Base-by-base conservation (phyloP, 1,284 basidiomycete genomes). In the Fomes fomentarius region DNA sequence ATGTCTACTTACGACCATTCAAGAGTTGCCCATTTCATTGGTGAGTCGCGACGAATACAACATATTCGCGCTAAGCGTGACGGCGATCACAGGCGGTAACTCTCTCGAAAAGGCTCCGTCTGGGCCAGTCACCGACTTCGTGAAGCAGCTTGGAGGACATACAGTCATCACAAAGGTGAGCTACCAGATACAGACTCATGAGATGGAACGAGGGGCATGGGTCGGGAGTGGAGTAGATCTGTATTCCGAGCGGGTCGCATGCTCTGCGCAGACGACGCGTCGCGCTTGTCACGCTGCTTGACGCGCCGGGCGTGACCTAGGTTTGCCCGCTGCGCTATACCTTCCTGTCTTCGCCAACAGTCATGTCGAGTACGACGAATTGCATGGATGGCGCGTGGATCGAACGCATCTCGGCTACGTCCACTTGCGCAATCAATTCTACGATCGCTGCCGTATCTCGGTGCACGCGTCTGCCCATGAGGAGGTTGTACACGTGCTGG, bases 91-190 rank as follows among this genome's bases (percentile, higher is more conserved):
- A 98, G 97, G 97, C 69, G 95, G 93, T 53, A 97, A 98, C 77
- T 85, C 92, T 34, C 73, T 98, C 62, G 93, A 96, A 52, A 85
- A 82, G 57, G 96, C 96, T 30, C 78, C 90, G 15, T 76, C 88
- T 26, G 84, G 93, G 54, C 82, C 82, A 54, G 89, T 99, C 42
- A 80, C 87, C 60, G 95, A 98, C 76, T 99, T 97, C 74, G 95
- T 99, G 53, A 90, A 92, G 71, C 77, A 79, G 48, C 81, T 96
- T 71, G 95, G 94, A 30, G 97, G 97, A 61, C 97, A 99, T 76
- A 97, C 96, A 31, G 96, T 99, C 59, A 98, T 99, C 73, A 98
- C 94, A 58, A 99, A 98, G 81, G 96, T 97, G 60, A 54, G 66
- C 46, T 22, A 6, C 33, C 12, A 9, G 25, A 31, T 11, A 12